phyloP scores from a whole-genome alignment of 495 filamentous ascomycete species.

The Lepraria neglecta region DNA sequence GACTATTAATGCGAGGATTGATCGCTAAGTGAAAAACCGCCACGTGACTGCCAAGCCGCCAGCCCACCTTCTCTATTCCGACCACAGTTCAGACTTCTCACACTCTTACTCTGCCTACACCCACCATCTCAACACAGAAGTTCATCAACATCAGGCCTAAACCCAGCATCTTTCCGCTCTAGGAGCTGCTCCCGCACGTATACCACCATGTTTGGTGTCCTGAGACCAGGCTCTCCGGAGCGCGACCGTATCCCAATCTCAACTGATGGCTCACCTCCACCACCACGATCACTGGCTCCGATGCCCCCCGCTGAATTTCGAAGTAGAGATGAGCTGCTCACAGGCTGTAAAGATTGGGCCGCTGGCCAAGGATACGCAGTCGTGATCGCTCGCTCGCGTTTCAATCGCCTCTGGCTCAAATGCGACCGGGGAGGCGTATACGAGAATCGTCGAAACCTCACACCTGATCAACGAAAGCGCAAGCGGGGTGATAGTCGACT shows the following conservation, averaged over 20 bases:
- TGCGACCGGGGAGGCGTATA: conserved; percentile 30
- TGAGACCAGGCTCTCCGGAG: conserved; percentile 23
- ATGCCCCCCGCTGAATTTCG: conserved; percentile 25
- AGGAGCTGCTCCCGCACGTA: neutral
- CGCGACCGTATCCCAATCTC: conserved; percentile 20
- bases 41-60: conserved; percentile 27
- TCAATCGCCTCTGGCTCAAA: conserved; percentile 31
- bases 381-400: conserved; percentile 29
- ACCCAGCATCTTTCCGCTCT: neutral
- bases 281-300: conserved; percentile 26
- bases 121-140: conserved; percentile 20
- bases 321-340: conserved; percentile 26
- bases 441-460: conserved; percentile 29
- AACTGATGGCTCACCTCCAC: conserved; percentile 22
- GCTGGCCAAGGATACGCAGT: conserved; percentile 29
- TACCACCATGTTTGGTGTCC: conserved; percentile 28
- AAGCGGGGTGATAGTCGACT: conserved; percentile 30
- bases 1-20: no score
- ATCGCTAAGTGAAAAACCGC: no score
- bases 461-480: conserved; percentile 28
- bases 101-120: conserved; percentile 22
- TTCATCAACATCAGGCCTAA: conserved; percentile 11
- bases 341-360: conserved; percentile 28
- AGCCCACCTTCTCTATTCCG: conserved; percentile 8
- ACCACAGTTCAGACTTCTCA: conserved; percentile 7